These are phyloP conservation scores for Colletotrichum sp. DNA, from an alignment of 2,329 filamentous ascomycete species.

Conservation along the genomic window DNA sequence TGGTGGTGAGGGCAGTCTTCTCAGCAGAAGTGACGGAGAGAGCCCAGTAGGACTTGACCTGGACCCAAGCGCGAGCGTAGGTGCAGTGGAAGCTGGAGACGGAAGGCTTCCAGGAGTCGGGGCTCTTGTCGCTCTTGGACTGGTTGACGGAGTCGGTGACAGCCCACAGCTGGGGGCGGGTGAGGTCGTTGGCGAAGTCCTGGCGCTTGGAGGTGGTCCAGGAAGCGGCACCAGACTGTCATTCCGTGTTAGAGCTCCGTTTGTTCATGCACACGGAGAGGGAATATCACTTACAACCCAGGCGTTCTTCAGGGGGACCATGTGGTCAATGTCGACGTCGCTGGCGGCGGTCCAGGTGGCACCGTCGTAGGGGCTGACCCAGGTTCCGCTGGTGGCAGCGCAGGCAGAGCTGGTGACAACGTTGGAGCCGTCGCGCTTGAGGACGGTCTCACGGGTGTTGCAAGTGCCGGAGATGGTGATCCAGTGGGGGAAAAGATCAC, in stretches of 20 bases:
- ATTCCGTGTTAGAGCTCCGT: background rate
- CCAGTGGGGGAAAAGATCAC: slow-evolving; percentile 76
- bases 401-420: slow-evolving; percentile 67
- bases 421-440: slow-evolving; percentile 73
- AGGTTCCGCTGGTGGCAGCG: slow-evolving; percentile 67
- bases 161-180: slow-evolving; percentile 76
- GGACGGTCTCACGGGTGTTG: slow-evolving; percentile 74
- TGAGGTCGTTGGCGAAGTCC: slow-evolving; percentile 78
- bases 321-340: slow-evolving; percentile 83
- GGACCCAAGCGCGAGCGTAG: slow-evolving; percentile 78
- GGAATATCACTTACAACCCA: slow-evolving; percentile 64
- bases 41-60: slow-evolving; percentile 76
- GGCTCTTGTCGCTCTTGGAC: slow-evolving; percentile 73
- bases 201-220: slow-evolving; percentile 75
- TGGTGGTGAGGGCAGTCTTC: slow-evolving; percentile 68
- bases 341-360: slow-evolving; percentile 69
- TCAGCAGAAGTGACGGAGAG: slow-evolving; percentile 75
- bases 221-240: slow-evolving; percentile 68
- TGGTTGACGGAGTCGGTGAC: slow-evolving; percentile 81
- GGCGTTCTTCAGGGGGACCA: slow-evolving; percentile 81
- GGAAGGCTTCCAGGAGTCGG: slow-evolving; percentile 79
- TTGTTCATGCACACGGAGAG: background rate
- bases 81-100: slow-evolving; percentile 75
- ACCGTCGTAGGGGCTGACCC: slow-evolving; percentile 78
- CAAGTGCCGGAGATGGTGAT: slow-evolving; percentile 68